Base-by-base conservation (phyloP, 2,329 filamentous ascomycete species). In the Dactylellina haptotyla region DNA sequence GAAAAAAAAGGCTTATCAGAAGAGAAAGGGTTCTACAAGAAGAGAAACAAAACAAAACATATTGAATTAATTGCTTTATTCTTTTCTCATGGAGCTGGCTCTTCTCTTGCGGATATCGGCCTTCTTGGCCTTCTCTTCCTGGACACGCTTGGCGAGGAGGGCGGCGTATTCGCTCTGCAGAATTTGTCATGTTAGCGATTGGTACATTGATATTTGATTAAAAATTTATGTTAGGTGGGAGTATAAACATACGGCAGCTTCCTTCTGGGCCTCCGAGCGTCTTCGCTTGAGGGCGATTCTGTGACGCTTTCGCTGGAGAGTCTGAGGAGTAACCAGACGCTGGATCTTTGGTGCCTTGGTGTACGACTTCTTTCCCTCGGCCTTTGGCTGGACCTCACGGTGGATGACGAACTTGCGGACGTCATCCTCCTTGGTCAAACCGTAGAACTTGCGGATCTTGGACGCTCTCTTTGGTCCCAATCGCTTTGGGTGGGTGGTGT, bases 281-380 rank as follows among this genome's bases (percentile, higher is more conserved):
- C 95, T 94, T 84, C 94, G 92, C 93, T 99, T 99, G 86, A 99
- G 90, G 82, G 95, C 94, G 81, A 96, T 87, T 80, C 93, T 89
- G 88, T 98, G 95, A 82, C 95, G 93, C 92, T 98, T 99, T 91
- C 97, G 95, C 89, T 99, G 95, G 83, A 99, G 93, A 84, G 95
- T 95, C 87, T 98, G 95, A 84, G 95, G 95, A 82, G 95, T 99
- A 81, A 99, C 93, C 81, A 99, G 92, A 84, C 95, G 92, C 90
- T 99, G 95, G 86, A 99, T 99, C 89, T 94, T 96, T 84, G 95
- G 95, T 81, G 95, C 95, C 92, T 99, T 99, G 90, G 94, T 97
- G 90, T 98, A 98, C 81, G 93, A 85, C 86, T 92, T 90, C 87
- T 95, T 96, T 86, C 93, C 94, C 88, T 98, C 95, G 82, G 90